These are phyloP conservation scores for Boletus reticuloceps DNA, from an alignment of 768 basidiomycete species.

Conservation along the genomic window DNA sequence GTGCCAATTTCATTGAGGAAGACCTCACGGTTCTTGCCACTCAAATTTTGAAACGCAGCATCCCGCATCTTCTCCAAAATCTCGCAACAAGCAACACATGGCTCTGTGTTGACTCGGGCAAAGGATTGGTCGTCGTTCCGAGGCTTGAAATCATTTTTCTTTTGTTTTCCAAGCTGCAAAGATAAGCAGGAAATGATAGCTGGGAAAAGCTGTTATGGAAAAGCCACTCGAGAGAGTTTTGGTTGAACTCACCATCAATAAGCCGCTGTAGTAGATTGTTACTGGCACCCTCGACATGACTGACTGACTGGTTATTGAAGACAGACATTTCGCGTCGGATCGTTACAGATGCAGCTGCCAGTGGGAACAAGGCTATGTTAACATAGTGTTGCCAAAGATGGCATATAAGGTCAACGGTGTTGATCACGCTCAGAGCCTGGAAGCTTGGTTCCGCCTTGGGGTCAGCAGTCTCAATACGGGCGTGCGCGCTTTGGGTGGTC, in stretches of 20 bases:
- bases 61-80: constrained; percentile 79
- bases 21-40: constrained; percentile 89
- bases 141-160: constrained; percentile 95
- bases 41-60: constrained; percentile 69
- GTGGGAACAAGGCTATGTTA: constrained; percentile 83
- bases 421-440: constrained; percentile 61
- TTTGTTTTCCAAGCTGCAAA: constrained; percentile 82
- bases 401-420: constrained; percentile 79
- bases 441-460: constrained; percentile 79
- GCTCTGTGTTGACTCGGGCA: constrained; percentile 91
- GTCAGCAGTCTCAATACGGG: constrained; percentile 72
- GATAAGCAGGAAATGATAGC: constrained; percentile 75
- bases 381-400: constrained; percentile 98
- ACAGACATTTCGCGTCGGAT: constrained; percentile 89
- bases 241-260: constrained; percentile 63
- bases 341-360: constrained; percentile 83
- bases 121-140: constrained; percentile 95
- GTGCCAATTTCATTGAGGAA: constrained; percentile 94
- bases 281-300: constrained; percentile 77
- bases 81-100: constrained; percentile 84
- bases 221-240: background rate
- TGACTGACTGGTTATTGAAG: constrained; percentile 87
- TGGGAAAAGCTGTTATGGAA: constrained; percentile 27
- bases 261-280: constrained; percentile 79
- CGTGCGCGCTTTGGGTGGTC: constrained; percentile 52